Evolutionary conservation across 306 rosid species (phyloP).

Genomic region (Citrullus amarus): DNA sequence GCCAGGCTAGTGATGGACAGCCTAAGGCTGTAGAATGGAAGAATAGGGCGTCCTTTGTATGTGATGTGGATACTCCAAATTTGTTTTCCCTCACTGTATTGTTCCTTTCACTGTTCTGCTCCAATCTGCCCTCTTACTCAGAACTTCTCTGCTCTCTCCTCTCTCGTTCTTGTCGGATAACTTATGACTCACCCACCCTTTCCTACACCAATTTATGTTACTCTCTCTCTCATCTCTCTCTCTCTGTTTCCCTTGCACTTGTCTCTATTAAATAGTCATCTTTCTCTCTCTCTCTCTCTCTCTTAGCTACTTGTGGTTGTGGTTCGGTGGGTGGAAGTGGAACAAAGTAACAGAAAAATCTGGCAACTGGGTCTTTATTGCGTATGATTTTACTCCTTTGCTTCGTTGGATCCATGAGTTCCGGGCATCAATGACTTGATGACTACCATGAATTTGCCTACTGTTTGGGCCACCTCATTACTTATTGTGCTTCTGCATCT

Average conservation of each 20-base stretch:
- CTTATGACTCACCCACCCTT: constrained; percentile 24
- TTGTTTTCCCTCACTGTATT: constrained; percentile 32
- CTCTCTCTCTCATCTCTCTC: not conserved
- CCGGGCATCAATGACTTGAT: constrained; percentile 24
- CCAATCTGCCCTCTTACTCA: constrained; percentile 2
- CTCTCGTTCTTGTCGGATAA: constrained; percentile 19
- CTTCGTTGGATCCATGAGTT: not conserved
- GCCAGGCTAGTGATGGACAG: not conserved
- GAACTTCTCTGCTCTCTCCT: constrained; percentile 8
- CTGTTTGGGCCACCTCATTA: constrained; percentile 18
- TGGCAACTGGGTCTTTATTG: constrained; percentile 26
- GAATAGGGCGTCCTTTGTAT: not conserved
- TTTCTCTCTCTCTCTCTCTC: not conserved
- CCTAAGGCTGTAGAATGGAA: not conserved
- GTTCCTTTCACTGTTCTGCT: constrained; percentile 66
- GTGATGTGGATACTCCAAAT: constrained; percentile 41
- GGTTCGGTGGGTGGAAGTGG: constrained; percentile 6
- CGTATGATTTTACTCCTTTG: constrained; percentile 14
- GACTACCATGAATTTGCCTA: constrained; percentile 29
- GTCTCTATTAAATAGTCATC: not conserved
- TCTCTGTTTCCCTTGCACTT: not conserved
- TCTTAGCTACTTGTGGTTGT: not conserved
- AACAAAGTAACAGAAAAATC: constrained; percentile 14
- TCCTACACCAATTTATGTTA: constrained; percentile 22
- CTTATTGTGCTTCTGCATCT: constrained; percentile 25